Evolutionary conservation across 1,284 basidiomycete species (phyloP).

Genomic region (Cryptococcus sp.): DNA sequence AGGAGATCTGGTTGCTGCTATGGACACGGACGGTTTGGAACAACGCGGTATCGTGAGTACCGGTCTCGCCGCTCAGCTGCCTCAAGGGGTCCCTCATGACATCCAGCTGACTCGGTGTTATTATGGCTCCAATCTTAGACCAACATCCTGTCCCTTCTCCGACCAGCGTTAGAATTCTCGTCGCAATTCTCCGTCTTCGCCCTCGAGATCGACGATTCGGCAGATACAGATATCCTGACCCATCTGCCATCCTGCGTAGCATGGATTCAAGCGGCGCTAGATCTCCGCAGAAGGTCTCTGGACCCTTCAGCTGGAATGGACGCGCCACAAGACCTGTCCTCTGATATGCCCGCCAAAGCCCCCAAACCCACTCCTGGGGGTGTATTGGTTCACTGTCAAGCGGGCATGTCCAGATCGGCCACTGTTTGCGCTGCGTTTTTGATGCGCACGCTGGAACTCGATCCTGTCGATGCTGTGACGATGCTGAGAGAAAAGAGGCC

Average conservation of each 20-base stretch:
- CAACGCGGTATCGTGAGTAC: slow-evolving; percentile 46
- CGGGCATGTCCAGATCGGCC: slow-evolving; percentile 78
- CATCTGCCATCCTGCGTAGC: slow-evolving; percentile 75
- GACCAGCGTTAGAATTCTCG: slow-evolving; percentile 39
- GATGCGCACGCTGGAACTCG: slow-evolving; percentile 71
- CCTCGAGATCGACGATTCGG: slow-evolving; percentile 52
- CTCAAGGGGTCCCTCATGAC: background rate
- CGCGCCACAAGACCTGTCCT: background rate
- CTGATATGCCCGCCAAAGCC: slow-evolving; percentile 17
- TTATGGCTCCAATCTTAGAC: slow-evolving; percentile 24
- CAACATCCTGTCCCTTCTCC: slow-evolving; percentile 49
- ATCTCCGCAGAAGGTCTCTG: slow-evolving; percentile 11
- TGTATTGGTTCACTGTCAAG: slow-evolving; percentile 83
- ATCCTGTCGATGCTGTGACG: slow-evolving; percentile 66
- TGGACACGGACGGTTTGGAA: slow-evolving; percentile 43
- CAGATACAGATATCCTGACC: slow-evolving; percentile 65
- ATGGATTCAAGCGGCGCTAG: slow-evolving; percentile 74
- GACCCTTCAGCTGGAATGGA: slow-evolving; percentile 2
- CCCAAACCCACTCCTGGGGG: slow-evolving; percentile 64
- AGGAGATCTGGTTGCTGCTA: slow-evolving; percentile 52
- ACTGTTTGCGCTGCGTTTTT: slow-evolving; percentile 81
- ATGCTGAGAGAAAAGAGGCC: slow-evolving; percentile 68
- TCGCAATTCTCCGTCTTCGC: slow-evolving; percentile 39
- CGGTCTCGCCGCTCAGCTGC: background rate
- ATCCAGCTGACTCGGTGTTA: background rate